phyloP scores from a whole-genome alignment of 306 rosid species.

The Hylodesmum podocarpum region DNA sequence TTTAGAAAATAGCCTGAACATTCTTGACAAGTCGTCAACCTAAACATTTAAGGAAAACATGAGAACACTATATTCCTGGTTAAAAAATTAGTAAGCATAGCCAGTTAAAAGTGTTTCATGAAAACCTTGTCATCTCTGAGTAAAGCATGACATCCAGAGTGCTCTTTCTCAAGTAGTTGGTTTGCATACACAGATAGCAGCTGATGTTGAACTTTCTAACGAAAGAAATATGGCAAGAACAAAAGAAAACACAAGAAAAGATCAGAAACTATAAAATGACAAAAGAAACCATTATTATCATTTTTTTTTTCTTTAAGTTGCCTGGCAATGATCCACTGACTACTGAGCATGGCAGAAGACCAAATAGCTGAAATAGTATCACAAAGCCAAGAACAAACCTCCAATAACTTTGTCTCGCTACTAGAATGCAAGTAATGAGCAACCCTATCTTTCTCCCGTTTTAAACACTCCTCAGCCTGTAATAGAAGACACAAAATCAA shows the following conservation, averaged over 20 bases:
- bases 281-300: background rate
- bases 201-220: constrained; percentile 87
- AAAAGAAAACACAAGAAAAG: constrained; percentile 17
- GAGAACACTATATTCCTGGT: background rate
- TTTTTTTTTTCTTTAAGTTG: background rate
- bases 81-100: background rate
- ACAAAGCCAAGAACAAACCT: constrained; percentile 42
- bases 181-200: constrained; percentile 72
- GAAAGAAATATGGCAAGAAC: constrained; percentile 7
- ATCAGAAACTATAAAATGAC: constrained; percentile 26
- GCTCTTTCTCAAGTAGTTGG: constrained; percentile 90
- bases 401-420: constrained; percentile 57
- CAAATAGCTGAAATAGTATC: constrained; percentile 15
- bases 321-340: constrained; percentile 23
- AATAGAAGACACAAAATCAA: constrained; percentile 20
- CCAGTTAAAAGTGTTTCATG: background rate
- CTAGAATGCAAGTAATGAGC: constrained; percentile 56
- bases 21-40: constrained; percentile 91
- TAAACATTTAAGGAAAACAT: constrained; percentile 27
- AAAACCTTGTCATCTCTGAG: constrained; percentile 88
- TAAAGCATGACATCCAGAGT: constrained; percentile 89
- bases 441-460: constrained; percentile 65
- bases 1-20: constrained; percentile 98
- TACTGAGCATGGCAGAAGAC: constrained; percentile 15
- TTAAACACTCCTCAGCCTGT: constrained; percentile 65